phyloP scores from a whole-genome alignment of 805 yeast species.

The Saccharomycopsis microspora region DNA sequence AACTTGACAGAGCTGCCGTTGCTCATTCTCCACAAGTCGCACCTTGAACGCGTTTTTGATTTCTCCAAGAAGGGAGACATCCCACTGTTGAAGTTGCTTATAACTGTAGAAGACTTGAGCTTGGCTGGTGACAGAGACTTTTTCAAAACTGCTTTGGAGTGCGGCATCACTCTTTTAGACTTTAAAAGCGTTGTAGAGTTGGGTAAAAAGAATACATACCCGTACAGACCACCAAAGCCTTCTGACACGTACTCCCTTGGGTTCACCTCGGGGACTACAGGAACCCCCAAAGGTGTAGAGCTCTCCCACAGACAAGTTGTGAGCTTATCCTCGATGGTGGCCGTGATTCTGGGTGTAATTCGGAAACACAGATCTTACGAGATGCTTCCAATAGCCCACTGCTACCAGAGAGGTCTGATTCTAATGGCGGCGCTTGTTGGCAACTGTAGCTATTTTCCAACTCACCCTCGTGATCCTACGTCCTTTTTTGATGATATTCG shows the following conservation, averaged over 20 bases:
- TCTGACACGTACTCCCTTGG: background rate
- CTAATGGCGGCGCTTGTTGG: background rate
- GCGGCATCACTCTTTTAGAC: background rate
- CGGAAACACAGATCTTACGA: background rate
- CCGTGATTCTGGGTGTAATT: too few relatives aligned
- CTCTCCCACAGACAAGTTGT: constrained; percentile 29
- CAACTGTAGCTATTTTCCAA: background rate
- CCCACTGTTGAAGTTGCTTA: background rate
- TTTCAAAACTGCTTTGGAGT: background rate
- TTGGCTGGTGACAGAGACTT: background rate
- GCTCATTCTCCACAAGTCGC: background rate
- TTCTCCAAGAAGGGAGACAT: background rate
- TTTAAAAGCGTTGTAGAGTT: background rate
- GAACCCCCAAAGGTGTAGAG: constrained; percentile 62
- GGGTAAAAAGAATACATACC: background rate
- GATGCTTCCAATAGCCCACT: constrained; percentile 6
- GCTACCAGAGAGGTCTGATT: background rate
- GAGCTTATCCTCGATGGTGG: background rate
- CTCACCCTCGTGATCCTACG: constrained; percentile 4
- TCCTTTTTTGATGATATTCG: constrained; percentile 30
- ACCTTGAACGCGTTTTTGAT: constrained; percentile 35
- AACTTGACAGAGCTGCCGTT: background rate
- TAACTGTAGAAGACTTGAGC: constrained; percentile 1
- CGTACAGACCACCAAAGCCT: background rate
- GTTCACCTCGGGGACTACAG: constrained; percentile 22